These are phyloP conservation scores for Thymus mandschuricus DNA, from an alignment of 257 asterid species.

Conservation along the genomic window DNA sequence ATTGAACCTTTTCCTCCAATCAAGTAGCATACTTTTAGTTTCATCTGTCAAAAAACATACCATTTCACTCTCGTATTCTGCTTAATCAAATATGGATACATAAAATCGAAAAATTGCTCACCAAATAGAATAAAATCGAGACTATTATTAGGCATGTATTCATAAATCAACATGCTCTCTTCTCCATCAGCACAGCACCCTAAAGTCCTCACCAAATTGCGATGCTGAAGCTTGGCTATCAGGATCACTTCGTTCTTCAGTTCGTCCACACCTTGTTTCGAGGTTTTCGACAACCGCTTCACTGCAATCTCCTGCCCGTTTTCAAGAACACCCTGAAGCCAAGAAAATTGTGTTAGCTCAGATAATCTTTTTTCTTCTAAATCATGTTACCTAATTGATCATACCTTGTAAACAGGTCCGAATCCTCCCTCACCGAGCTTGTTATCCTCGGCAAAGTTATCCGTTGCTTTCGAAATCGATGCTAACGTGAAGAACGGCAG, in stretches of 20 bases:
- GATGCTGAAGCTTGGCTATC: conserved; percentile 32
- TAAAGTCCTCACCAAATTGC: conserved; percentile 18
- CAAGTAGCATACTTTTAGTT: neutral
- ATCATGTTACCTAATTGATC: neutral
- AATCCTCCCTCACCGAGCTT: conserved; percentile 35
- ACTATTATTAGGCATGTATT: conserved; percentile 26
- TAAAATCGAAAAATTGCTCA: neutral
- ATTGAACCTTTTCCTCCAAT: neutral
- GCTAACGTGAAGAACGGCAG: conserved; percentile 30
- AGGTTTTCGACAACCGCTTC: conserved; percentile 21
- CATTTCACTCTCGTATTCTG: too few relatives aligned
- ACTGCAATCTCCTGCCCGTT: conserved; percentile 24
- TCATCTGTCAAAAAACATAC: neutral
- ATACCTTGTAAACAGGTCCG: conserved; percentile 32
- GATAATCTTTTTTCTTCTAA: neutral
- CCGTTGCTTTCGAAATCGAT: conserved; percentile 17
- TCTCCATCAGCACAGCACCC: conserved; percentile 22
- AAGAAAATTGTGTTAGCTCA: neutral
- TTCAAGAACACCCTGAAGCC: neutral
- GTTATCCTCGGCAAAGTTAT: conserved; percentile 6
- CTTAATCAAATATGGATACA: too few relatives aligned
- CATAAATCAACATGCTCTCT: conserved; percentile 31
- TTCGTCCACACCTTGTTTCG: conserved; percentile 21
- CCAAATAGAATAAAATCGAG: conserved; percentile 7
- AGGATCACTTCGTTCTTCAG: conserved; percentile 26